Conservation (phyloP, 1,284 basidiomycete genomes). For the Cutaneotrichosporon spelunceum region DNA sequence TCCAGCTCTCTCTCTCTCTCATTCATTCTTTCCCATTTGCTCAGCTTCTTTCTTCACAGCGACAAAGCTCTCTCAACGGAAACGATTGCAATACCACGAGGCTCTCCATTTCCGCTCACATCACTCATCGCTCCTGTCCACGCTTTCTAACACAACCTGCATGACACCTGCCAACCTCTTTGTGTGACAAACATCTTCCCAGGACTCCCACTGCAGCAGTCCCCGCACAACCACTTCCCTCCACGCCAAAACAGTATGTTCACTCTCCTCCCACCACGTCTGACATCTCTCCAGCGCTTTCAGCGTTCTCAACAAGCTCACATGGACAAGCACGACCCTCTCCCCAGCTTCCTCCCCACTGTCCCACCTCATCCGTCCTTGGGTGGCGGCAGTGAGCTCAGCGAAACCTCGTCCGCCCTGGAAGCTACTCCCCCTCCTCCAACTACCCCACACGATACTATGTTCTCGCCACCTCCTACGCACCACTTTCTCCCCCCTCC, state of each 20-base stretch:
- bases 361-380: neutral
- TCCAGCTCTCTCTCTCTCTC: neutral
- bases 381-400: neutral
- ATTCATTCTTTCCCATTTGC: neutral
- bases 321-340: slow-evolving; percentile 1
- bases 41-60: neutral
- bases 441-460: neutral
- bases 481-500: neutral
- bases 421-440: slow-evolving; percentile 1
- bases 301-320: neutral
- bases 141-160: neutral
- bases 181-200: neutral
- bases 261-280: neutral
- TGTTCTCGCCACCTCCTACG: neutral
- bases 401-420: neutral
- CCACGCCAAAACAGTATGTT: neutral
- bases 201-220: neutral
- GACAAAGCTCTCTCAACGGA: neutral
- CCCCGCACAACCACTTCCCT: neutral
- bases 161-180: neutral
- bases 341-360: slow-evolving; percentile 9
- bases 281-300: neutral
- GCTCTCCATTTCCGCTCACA: too few species aligned
- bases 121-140: neutral
- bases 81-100: neutral